Conservation (phyloP, 495 filamentous ascomycete species). For the Tetracladium setigerum region DNA sequence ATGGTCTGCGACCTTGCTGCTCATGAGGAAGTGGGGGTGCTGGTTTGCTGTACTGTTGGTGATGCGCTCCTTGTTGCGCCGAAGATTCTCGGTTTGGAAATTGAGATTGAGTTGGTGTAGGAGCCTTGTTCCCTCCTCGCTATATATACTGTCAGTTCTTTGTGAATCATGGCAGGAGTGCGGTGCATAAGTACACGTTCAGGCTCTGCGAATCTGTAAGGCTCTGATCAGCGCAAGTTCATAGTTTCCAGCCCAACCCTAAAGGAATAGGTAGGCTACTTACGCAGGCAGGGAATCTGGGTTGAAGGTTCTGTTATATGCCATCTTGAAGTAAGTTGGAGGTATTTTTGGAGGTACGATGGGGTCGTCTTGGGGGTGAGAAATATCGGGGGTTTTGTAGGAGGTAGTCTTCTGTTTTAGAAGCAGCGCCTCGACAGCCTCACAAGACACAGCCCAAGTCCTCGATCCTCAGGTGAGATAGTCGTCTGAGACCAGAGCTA, state of each 20-base stretch:
- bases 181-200: constrained; percentile 58
- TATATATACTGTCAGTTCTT: constrained; percentile 3
- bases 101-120: constrained; percentile 3
- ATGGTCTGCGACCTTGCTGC: constrained; percentile 12
- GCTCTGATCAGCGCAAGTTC: constrained; percentile 13
- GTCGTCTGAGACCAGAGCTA: background rate
- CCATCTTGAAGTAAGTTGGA: constrained; percentile 51
- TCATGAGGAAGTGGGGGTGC: constrained; percentile 19
- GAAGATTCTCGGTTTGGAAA: background rate
- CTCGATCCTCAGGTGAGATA: no score
- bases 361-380: no score
- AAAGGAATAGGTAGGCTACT: constrained; percentile 31
- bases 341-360: background rate
- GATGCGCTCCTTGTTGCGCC: constrained; percentile 24
- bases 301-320: constrained; percentile 88
- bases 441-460: no score
- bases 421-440: no score
- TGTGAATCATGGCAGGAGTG: background rate
- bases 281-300: constrained; percentile 96
- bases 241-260: background rate
- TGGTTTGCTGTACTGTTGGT: constrained; percentile 27
- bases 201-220: constrained; percentile 79
- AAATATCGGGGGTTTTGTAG: no score
- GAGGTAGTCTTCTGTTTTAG: no score
- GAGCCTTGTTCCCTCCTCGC: constrained; percentile 2